Percentiles rank a stretch among this genome's conserved stretches.
Conservation (phyloP, 2,329 filamentous ascomycete species). For the Hymenoscyphus fraxineus region DNA sequence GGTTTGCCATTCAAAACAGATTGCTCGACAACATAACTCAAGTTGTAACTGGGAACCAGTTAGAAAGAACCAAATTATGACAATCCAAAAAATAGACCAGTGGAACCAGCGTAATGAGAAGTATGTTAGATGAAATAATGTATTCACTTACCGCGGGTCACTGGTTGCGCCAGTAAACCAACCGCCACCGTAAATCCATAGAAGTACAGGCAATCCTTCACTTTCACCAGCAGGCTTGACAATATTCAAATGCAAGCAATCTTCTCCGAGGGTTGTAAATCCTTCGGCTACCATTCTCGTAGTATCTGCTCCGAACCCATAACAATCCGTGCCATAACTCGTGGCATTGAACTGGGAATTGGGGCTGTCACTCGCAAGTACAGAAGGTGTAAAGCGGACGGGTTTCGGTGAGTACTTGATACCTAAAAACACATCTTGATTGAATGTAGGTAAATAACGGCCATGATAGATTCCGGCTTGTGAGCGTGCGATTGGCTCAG, state of each 20-base stretch:
- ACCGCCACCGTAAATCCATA: background rate
- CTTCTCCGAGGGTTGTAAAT: background rate
- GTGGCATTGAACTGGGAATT: background rate
- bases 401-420: background rate
- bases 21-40: background rate
- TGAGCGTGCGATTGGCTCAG: background rate
- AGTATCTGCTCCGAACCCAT: background rate
- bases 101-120: background rate
- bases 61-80: background rate
- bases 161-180: background rate
- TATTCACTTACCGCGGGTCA: background rate
- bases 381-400: background rate
- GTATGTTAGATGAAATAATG: background rate
- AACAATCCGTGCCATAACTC: background rate
- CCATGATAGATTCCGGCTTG: background rate
- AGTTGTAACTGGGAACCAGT: background rate
- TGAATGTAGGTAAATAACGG: background rate
- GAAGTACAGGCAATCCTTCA: background rate
- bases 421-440: background rate
- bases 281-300: background rate
- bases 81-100: background rate
- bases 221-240: background rate
- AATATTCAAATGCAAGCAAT: background rate
- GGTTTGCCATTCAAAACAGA: conserved; percentile 3
- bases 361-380: background rate